phyloP scores from a whole-genome alignment of 106 monocot species.

The Dendrobium huoshanense region DNA sequence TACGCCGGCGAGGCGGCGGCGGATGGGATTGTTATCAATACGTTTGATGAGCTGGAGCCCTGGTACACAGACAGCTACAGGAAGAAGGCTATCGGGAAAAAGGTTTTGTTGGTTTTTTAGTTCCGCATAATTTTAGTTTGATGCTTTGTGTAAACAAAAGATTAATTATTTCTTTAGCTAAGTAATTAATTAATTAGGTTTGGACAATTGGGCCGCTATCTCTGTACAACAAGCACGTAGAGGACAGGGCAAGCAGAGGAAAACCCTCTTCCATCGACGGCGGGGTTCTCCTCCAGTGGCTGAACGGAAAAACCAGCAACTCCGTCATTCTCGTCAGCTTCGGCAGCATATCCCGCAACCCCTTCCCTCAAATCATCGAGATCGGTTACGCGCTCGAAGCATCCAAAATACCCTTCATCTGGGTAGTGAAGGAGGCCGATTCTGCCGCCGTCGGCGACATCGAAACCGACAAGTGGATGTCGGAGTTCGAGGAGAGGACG shows the following conservation, averaged over 20 bases:
- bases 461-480: neutral
- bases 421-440: neutral
- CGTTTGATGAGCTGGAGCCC: slow-evolving; percentile 1
- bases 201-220: slow-evolving; percentile 6
- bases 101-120: neutral
- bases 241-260: neutral
- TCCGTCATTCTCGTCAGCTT: slow-evolving; percentile 3
- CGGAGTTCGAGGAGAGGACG: slow-evolving; percentile 1
- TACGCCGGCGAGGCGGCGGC: neutral
- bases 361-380: neutral
- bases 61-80: neutral
- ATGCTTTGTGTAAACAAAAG: no score
- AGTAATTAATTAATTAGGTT: neutral
- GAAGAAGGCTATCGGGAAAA: neutral
- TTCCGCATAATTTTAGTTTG: no score
- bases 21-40: neutral
- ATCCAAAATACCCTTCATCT: neutral
- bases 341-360: neutral
- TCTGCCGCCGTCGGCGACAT: no score
- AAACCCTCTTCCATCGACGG: neutral
- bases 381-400: neutral
- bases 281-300: neutral
- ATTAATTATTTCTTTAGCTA: no score
- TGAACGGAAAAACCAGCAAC: neutral
- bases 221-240: neutral